These are phyloP conservation scores for Perilla frutescens DNA, from an alignment of 257 asterid genomes.

Conservation along the genomic window DNA sequence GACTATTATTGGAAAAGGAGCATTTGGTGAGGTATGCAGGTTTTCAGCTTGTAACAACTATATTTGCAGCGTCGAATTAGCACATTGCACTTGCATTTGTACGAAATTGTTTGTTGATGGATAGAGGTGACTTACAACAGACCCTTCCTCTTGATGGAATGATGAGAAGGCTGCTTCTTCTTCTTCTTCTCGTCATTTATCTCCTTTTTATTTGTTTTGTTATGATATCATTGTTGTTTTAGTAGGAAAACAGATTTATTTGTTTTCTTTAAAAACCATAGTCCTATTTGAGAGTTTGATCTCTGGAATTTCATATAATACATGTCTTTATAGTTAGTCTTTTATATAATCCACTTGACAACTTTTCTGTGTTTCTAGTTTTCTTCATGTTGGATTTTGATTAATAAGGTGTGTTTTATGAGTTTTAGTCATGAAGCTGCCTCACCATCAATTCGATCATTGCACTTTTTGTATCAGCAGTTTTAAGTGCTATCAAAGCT, in stretches of 20 bases:
- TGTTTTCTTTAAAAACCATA: background rate
- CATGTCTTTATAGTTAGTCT: background rate
- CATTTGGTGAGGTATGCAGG: slow-evolving; percentile 80
- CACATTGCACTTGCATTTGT: slow-evolving; percentile 9
- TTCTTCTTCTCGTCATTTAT: background rate
- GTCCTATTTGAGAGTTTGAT: slow-evolving; percentile 6
- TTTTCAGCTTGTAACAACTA: background rate
- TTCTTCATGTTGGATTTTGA: background rate
- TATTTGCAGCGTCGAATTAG: slow-evolving; percentile 4
- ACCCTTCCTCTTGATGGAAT: background rate
- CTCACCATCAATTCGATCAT: background rate
- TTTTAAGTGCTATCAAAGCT: background rate
- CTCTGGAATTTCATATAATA: background rate
- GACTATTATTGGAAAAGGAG: slow-evolving; percentile 92
- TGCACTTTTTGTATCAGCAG: background rate
- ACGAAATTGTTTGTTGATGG: background rate
- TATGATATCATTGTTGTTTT: background rate
- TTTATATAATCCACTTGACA: background rate
- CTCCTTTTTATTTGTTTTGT: background rate
- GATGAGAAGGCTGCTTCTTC: background rate
- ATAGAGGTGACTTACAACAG: background rate
- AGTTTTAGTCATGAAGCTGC: slow-evolving; percentile 4
- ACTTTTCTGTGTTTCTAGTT: slow-evolving; percentile 1
- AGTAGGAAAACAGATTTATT: background rate
- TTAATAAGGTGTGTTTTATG: background rate